These are phyloP conservation scores for Hygrophorus russula DNA, from an alignment of 768 basidiomycete genomes.

Conservation along the genomic window DNA sequence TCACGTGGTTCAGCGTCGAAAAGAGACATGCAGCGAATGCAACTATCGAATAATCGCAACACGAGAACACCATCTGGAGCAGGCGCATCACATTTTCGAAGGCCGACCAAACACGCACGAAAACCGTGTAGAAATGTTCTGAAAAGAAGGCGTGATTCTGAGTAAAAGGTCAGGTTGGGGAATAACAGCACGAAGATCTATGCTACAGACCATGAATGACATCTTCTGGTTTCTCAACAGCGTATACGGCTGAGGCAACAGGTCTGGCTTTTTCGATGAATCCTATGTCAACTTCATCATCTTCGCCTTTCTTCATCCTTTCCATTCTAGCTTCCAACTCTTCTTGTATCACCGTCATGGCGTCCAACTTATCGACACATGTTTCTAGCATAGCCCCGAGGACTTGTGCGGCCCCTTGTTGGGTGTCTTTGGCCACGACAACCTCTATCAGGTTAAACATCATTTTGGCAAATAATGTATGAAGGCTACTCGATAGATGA, in stretches of 20 bases:
- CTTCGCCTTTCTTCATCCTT: constrained; percentile 36
- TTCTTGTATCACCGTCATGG: constrained; percentile 54
- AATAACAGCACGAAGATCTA: not conserved
- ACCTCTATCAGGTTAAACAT: constrained; percentile 83
- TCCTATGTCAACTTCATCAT: constrained; percentile 35
- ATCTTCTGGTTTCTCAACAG: constrained; percentile 74
- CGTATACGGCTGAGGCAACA: constrained; percentile 64
- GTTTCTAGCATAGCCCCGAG: constrained; percentile 71
- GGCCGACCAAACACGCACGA: constrained; percentile 60
- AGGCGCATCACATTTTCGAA: constrained; percentile 73
- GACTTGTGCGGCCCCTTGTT: constrained; percentile 56
- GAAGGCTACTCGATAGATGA: constrained; percentile 65
- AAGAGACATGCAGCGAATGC: constrained; percentile 74
- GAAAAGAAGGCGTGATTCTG: constrained; percentile 81
- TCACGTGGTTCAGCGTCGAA: constrained; percentile 58
- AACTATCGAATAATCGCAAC: constrained; percentile 78
- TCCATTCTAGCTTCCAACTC: constrained; percentile 40
- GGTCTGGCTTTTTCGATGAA: constrained; percentile 82
- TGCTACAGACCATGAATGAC: constrained; percentile 56
- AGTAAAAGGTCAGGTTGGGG: not conserved
- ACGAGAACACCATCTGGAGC: constrained; percentile 80
- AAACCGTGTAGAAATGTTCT: constrained; percentile 84
- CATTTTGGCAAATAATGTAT: constrained; percentile 87
- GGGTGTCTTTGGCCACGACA: constrained; percentile 64
- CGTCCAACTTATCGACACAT: constrained; percentile 75